Base-by-base conservation (phyloP, 768 basidiomycete genomes). In the Solioccasus polychromus region DNA sequence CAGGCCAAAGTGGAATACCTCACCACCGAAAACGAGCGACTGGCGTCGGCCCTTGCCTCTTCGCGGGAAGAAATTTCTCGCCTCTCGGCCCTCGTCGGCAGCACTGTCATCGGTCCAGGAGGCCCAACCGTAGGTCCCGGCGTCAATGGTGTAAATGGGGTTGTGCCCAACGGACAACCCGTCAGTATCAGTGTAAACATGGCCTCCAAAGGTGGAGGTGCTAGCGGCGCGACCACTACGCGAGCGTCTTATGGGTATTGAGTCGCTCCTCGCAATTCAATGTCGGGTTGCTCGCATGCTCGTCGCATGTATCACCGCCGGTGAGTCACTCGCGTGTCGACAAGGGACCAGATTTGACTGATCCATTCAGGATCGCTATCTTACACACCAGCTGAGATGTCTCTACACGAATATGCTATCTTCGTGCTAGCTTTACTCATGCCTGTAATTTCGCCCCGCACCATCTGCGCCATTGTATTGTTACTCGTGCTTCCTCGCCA, bases 1-100 rank as follows among this genome's bases (percentile, higher is more conserved):
- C 96, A 99, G 67, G 81, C 85, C 31, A 94, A 94, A 60, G 92
- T 95, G 68, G 96, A 99, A 63, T 88, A 74, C 55, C 79, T 99
- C 31, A 73, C 78, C n/a, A 82, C 85, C 53, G 96, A 99, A 69
- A 99, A 99, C 68, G 95, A 98, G 65, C 83, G 91, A 19, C 81
- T 99, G 20, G 85, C 89, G 25, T 76, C 80, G 8, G 92, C 92
- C 8, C 83, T 97, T 22, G 83, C 89, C 29, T 80, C 85, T 5
- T 85, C 93, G 15, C 82, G 91, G 32, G 95, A 97, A 63, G 95
- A 99, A 69, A 87, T 97, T 41, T 82, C 88, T 9, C 81, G 93
- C 2, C 75, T 99, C 0, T 79, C 80, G 1, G 75, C 86, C 1
- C 75, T 88, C 26, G 83, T 88, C 1, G 83, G 85, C 4, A 77